These are phyloP conservation scores for Bolboschoenus planiculmis DNA, from an alignment of 176 grass and related monocot species.

Conservation along the genomic window DNA sequence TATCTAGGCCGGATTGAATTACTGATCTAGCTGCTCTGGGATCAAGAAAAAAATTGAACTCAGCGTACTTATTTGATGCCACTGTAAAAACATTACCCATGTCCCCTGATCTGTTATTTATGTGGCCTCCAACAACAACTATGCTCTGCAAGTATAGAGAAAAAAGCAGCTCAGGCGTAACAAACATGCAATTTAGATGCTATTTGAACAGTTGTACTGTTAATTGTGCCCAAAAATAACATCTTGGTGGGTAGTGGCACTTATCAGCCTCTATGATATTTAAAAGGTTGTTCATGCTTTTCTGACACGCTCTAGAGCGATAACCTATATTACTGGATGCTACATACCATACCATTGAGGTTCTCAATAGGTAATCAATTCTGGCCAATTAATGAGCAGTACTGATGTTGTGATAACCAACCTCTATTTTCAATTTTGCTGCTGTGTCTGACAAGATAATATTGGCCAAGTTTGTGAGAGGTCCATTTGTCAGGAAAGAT, in stretches of 20 bases:
- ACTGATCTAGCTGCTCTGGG: constrained; percentile 55
- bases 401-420: background rate
- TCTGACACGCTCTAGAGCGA: background rate
- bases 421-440: constrained; percentile 47
- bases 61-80: constrained; percentile 52
- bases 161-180: background rate
- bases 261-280: background rate
- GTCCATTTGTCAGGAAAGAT: constrained; percentile 63
- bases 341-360: background rate
- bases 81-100: constrained; percentile 66
- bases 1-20: constrained; percentile 41
- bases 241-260: background rate
- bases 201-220: background rate
- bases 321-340: background rate
- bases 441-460: constrained; percentile 47
- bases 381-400: background rate
- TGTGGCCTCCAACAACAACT: constrained; percentile 44
- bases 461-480: constrained; percentile 79
- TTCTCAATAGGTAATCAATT: background rate
- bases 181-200: too few relatives aligned
- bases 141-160: constrained; percentile 39
- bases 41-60: constrained; percentile 87
- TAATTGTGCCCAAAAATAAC: background rate
- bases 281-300: background rate
- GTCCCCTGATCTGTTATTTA: constrained; percentile 30